Conservation (phyloP, 768 basidiomycete species). For the Suillus sp. region DNA sequence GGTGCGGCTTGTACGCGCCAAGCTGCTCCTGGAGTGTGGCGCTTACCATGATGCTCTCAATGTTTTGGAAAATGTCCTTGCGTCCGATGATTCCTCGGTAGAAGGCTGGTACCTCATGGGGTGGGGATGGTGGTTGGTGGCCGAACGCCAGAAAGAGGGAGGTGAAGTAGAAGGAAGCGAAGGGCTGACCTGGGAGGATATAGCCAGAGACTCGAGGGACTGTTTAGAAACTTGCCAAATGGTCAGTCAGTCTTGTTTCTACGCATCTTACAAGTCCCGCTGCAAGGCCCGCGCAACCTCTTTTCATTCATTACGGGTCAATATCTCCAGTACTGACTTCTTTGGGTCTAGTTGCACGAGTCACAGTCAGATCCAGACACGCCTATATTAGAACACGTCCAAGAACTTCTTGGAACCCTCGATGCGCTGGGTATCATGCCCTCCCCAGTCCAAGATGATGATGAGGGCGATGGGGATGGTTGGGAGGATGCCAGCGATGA, state of each 20-base stretch:
- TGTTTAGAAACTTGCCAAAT: slow-evolving; percentile 82
- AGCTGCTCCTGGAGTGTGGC: slow-evolving; percentile 76
- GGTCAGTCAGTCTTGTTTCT: slow-evolving; percentile 44
- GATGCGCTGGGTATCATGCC: slow-evolving; percentile 67
- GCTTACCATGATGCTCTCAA: slow-evolving; percentile 72
- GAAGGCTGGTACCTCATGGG: slow-evolving; percentile 96
- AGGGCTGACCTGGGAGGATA: slow-evolving; percentile 67
- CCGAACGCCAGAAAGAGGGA: slow-evolving; percentile 65
- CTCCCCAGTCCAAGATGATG: slow-evolving; percentile 59
- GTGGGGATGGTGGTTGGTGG: slow-evolving; percentile 89
- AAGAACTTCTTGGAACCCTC: slow-evolving; percentile 70
- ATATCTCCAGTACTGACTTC: slow-evolving; percentile 13
- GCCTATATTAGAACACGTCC: slow-evolving; percentile 73
- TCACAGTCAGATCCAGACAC: slow-evolving; percentile 75
- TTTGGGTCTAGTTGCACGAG: slow-evolving; percentile 56
- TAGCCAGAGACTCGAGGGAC: slow-evolving; percentile 76
- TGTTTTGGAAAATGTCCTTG: slow-evolving; percentile 77
- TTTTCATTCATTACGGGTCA: not conserved
- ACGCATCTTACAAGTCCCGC: not conserved
- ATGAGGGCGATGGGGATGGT: slow-evolving; percentile 45
- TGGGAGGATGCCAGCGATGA: slow-evolving; percentile 68
- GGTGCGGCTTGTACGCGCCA: slow-evolving; percentile 71
- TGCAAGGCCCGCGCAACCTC: not conserved
- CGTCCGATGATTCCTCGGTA: slow-evolving; percentile 80
- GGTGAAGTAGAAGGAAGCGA: slow-evolving; percentile 39